phyloP scores from a whole-genome alignment of 2,329 filamentous ascomycete genomes.

The Fusarium sambucinum region DNA sequence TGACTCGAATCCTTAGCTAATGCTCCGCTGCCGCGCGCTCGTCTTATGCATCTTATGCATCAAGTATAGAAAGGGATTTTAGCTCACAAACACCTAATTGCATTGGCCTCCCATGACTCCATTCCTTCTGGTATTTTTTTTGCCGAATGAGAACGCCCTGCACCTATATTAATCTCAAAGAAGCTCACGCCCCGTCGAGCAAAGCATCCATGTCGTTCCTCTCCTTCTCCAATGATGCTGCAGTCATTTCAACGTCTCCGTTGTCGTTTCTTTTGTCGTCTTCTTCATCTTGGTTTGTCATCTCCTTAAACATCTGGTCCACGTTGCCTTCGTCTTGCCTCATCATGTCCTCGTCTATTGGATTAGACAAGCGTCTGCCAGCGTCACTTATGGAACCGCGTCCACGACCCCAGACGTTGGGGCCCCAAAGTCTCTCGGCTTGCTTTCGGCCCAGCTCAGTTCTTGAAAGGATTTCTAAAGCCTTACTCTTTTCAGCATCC shows the following conservation, averaged over 20 bases:
- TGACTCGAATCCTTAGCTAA: conserved; percentile 4
- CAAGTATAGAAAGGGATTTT: conserved; percentile 17
- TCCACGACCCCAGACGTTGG: conserved; percentile 59
- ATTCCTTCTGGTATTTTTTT: conserved; percentile 37
- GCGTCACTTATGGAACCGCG: conserved; percentile 47
- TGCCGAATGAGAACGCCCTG: conserved; percentile 42
- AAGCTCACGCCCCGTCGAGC: conserved; percentile 57
- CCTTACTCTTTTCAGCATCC: conserved; percentile 62
- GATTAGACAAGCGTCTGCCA: conserved; percentile 45
- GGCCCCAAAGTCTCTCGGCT: conserved; percentile 65
- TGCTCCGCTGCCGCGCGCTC: conserved; percentile 14
- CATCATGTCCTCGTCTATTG: conserved; percentile 49
- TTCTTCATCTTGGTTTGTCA: conserved; percentile 66
- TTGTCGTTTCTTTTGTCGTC: conserved; percentile 54
- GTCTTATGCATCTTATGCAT: conserved; percentile 22
- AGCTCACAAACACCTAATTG: conserved; percentile 15
- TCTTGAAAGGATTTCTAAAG: conserved; percentile 64
- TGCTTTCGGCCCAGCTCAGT: conserved; percentile 64
- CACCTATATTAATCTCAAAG: conserved; percentile 14
- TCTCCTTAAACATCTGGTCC: conserved; percentile 68
- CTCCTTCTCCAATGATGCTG: conserved; percentile 60
- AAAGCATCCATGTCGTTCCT: conserved; percentile 62
- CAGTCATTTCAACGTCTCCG: conserved; percentile 54
- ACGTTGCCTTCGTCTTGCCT: conserved; percentile 61
- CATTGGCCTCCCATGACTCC: conserved; percentile 40